These are phyloP conservation scores for Phoma herbarum DNA, from an alignment of 2,329 filamentous ascomycete species.

Conservation along the genomic window DNA sequence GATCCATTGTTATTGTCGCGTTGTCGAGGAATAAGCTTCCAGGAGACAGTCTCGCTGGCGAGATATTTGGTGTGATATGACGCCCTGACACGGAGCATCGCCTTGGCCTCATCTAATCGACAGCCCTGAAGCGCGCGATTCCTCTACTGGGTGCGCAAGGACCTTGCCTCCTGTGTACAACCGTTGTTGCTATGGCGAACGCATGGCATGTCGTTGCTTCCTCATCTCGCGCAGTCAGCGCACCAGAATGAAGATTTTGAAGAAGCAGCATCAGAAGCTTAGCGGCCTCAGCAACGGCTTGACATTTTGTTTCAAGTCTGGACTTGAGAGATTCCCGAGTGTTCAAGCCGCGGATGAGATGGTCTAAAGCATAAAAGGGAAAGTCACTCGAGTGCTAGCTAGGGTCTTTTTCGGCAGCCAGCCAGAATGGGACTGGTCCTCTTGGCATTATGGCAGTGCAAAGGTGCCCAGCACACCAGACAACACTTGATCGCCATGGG, in stretches of 20 bases:
- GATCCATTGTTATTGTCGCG: conserved; percentile 16
- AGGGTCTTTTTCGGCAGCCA: conserved; percentile 10
- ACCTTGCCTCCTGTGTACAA: conserved; percentile 11
- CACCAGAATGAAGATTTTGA: neutral
- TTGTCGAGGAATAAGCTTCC: conserved; percentile 12
- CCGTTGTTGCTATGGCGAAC: conserved; percentile 15
- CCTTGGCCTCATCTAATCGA: conserved; percentile 33
- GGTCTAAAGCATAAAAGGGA: conserved; percentile 6
- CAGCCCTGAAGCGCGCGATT: conserved; percentile 13
- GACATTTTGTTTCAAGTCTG: conserved; percentile 9
- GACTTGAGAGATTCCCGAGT: no score
- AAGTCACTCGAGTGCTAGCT: conserved; percentile 7
- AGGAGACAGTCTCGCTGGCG: conserved; percentile 6
- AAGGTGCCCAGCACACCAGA: conserved; percentile 7
- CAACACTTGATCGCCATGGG: conserved; percentile 22
- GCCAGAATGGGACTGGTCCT: conserved; percentile 1
- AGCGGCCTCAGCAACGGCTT: conserved; percentile 16
- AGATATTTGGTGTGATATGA: conserved; percentile 22
- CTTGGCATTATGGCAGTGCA: conserved; percentile 23
- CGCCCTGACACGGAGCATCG: conserved; percentile 28
- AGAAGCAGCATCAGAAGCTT: conserved; percentile 16
- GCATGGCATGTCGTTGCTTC: conserved; percentile 8
- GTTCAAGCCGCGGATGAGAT: neutral
- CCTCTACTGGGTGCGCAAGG: conserved; percentile 16
- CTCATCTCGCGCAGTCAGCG: neutral